A percentile compares a stretch with the other conserved stretches of the same genome.
phyloP scores from a whole-genome alignment of 768 basidiomycete species.

The Podaxis mareebaensis region DNA sequence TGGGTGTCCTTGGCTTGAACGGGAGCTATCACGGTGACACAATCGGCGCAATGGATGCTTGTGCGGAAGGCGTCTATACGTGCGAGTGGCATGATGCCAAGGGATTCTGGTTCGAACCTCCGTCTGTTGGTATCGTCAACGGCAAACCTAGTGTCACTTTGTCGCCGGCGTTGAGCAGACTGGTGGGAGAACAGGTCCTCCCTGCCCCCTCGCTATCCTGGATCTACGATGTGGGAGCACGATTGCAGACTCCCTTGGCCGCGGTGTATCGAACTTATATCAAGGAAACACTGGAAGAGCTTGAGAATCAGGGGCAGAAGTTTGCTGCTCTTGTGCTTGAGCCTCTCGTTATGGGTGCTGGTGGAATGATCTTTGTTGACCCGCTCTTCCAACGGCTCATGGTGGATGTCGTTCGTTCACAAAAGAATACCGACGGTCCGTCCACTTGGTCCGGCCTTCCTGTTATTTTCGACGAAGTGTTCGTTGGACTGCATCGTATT shows the following conservation, averaged over 20 bases:
- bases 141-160: conserved; percentile 57
- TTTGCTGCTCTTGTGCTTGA: conserved; percentile 85
- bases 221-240: conserved; percentile 69
- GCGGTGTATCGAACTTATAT: conserved; percentile 63
- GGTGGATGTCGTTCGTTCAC: conserved; percentile 74
- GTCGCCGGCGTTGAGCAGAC: conserved; percentile 46
- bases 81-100: conserved; percentile 96
- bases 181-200: conserved; percentile 28
- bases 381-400: conserved; percentile 92
- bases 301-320: conserved; percentile 40
- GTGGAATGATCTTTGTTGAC: conserved; percentile 97
- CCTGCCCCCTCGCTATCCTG: conserved; percentile 49
- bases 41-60: conserved; percentile 96
- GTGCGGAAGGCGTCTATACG: conserved; percentile 86
- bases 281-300: conserved; percentile 44
- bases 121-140: conserved; percentile 67
- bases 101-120: conserved; percentile 93
- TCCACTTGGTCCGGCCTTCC: conserved; percentile 70
- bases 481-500: conserved; percentile 88
- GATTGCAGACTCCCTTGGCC: conserved; percentile 65
- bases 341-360: conserved; percentile 92
- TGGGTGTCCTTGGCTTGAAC: conserved; percentile 82
- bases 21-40: conserved; percentile 99
- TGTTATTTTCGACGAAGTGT: conserved; percentile 96
- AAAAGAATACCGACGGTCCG: conserved; percentile 28